Conservation (phyloP, 2,329 filamentous ascomycete species). For the Ramichloridium luteum region DNA sequence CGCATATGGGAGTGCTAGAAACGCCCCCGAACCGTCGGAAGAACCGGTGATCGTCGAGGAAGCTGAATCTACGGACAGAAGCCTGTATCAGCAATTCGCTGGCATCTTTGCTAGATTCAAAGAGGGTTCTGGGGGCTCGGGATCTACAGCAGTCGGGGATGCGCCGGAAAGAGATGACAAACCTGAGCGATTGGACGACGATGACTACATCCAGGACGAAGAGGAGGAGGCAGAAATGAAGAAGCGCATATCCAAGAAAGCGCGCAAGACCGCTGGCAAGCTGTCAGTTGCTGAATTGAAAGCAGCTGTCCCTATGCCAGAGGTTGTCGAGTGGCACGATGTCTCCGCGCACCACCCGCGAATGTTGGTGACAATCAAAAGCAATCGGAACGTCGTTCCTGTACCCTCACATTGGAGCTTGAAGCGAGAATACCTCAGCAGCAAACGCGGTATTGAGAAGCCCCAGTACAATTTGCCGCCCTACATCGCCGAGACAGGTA, state of each 20-base stretch:
- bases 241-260: constrained; percentile 81
- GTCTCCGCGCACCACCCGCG: constrained; percentile 80
- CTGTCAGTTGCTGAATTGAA: constrained; percentile 92
- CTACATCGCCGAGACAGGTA: constrained; percentile 95
- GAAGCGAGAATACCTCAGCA: constrained; percentile 93
- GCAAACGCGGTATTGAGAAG: constrained; percentile 94
- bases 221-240: constrained; percentile 54
- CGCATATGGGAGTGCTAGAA: no score
- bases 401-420: constrained; percentile 90
- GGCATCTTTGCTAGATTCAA: constrained; percentile 73
- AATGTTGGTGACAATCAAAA: constrained; percentile 86
- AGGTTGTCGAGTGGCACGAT: constrained; percentile 96
- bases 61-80: constrained; percentile 4
- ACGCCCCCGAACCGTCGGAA: no score
- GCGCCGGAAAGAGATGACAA: constrained; percentile 45
- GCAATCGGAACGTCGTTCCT: constrained; percentile 86
- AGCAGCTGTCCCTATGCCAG: constrained; percentile 76
- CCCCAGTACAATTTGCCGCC: constrained; percentile 82
- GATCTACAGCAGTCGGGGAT: constrained; percentile 44
- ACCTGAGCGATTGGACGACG: constrained; percentile 73
- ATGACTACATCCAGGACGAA: constrained; percentile 77
- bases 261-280: constrained; percentile 81
- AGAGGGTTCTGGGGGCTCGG: constrained; percentile 36
- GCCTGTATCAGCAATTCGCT: constrained; percentile 50
- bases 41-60: not conserved